These are phyloP conservation scores for Poteriospumella lacustris DNA, from an alignment of 108 stramenopile genomes.

Conservation along the genomic window DNA sequence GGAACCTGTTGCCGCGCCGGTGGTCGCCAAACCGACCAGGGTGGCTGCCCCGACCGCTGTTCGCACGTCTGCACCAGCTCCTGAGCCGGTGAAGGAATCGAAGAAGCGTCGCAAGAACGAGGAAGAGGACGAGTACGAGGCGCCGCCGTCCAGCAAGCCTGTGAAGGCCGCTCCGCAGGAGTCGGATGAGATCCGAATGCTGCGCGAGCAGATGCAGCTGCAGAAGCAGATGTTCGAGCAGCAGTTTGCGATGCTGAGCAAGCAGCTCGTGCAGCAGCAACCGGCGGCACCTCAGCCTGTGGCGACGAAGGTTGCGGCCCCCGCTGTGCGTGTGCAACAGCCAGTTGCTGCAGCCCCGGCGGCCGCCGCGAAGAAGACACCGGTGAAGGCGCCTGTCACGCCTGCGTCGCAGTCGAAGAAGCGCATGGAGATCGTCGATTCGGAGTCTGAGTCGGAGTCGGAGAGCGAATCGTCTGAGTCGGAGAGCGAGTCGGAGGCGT, in stretches of 20 bases:
- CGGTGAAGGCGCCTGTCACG: neutral
- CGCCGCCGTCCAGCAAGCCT: neutral
- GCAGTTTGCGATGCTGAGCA: neutral
- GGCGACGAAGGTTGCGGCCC: neutral
- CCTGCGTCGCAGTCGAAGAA: neutral
- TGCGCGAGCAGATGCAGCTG: neutral
- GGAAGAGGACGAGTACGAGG: neutral
- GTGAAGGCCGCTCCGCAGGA: neutral
- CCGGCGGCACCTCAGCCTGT: neutral
- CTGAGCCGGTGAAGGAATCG: neutral
- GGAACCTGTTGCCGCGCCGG: neutral
- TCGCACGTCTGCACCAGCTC: neutral
- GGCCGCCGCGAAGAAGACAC: too few species aligned
- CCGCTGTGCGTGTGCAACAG: neutral
- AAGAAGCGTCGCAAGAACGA: neutral
- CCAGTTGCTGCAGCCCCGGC: neutral
- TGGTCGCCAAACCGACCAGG: neutral
- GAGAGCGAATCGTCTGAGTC: neutral
- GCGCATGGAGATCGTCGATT: neutral
- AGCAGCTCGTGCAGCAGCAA: neutral
- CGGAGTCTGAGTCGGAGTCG: neutral
- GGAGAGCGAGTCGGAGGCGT: neutral
- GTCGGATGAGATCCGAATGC: neutral
- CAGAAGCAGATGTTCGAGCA: neutral
- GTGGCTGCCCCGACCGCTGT: neutral